A percentile compares a stretch with the other conserved stretches of the same genome.
These are phyloP conservation scores for Talaromyces sp. DNA, from an alignment of 2,329 filamentous ascomycete species.

Conservation along the genomic window DNA sequence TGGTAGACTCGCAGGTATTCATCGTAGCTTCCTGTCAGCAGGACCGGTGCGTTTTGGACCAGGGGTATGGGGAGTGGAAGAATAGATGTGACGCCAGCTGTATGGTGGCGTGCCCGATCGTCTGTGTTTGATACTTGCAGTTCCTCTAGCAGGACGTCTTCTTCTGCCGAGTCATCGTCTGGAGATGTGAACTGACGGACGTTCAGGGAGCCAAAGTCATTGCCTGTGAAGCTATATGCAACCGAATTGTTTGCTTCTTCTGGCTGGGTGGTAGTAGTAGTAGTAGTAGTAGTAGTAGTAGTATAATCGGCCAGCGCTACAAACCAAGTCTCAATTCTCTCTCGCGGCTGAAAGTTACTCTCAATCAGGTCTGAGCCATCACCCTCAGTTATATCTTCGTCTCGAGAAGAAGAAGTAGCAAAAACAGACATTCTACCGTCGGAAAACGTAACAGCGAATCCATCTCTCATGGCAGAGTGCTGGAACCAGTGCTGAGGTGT, in stretches of 20 bases:
- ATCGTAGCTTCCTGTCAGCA: conserved; percentile 90
- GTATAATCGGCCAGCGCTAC: conserved; percentile 26
- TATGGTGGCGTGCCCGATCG: conserved; percentile 57
- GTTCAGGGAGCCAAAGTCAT: conserved; percentile 35
- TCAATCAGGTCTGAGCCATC: conserved; percentile 15
- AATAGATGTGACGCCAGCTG: conserved; percentile 84
- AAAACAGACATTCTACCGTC: conserved; percentile 60
- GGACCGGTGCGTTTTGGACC: conserved; percentile 48
- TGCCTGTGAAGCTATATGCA: conserved; percentile 33
- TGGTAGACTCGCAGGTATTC: conserved; percentile 67
- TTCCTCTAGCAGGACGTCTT: conserved; percentile 17
- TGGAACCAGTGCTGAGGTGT: conserved; percentile 43
- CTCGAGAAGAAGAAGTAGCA: conserved; percentile 28
- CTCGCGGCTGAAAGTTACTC: conserved; percentile 23
- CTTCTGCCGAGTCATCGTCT: conserved; percentile 11
- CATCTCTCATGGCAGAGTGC: not conserved
- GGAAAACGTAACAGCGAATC: conserved; percentile 68
- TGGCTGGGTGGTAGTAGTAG: not conserved
- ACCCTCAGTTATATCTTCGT: not conserved
- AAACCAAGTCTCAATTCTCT: conserved; percentile 38
- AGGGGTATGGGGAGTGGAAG: conserved; percentile 56
- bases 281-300: too few species aligned
- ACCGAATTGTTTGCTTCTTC: not conserved
- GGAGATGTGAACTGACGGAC: conserved; percentile 23
- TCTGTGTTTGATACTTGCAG: conserved; percentile 23